Conservation (phyloP, 129 eudicot genomes). For the Rutidosis leptorrhynchoides region DNA sequence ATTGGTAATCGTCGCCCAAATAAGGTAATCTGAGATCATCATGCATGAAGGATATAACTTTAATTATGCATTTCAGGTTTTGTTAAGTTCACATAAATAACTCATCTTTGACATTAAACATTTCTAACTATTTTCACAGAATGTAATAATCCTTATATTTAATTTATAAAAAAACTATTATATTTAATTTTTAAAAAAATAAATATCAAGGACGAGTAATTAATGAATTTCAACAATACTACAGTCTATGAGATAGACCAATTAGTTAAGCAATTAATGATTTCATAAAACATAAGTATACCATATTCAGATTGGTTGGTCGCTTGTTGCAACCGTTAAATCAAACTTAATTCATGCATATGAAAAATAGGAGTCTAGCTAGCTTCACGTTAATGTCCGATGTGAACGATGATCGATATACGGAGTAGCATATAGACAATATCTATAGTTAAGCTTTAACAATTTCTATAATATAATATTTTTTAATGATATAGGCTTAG, state of each 20-base stretch:
- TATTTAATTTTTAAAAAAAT: too few species aligned
- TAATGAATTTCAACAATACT: neutral
- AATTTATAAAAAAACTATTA: too few species aligned
- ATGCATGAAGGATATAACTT: too few species aligned
- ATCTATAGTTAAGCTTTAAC: neutral
- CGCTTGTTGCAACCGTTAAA: constrained; percentile 14
- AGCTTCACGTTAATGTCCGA: neutral
- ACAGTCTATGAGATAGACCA: neutral
- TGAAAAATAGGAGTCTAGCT: constrained; percentile 1
- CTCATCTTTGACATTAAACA: too few species aligned
- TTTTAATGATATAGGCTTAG: too few species aligned
- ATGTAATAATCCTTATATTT: too few species aligned
- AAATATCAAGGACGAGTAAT: neutral
- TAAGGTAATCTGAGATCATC: constrained; percentile 43
- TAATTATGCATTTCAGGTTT: too few species aligned
- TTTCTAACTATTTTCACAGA: too few species aligned
- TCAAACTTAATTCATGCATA: neutral
- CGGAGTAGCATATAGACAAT: neutral
- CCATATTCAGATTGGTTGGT: neutral
- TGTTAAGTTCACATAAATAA: neutral
- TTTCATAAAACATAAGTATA: neutral
- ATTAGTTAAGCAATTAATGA: neutral
- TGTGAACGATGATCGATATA: neutral
- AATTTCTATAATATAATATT: too few species aligned
- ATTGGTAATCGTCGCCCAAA: constrained; percentile 67